Percentiles rank a stretch among this genome's conserved stretches.
Conservation (phyloP, 805 yeast species). For the Schizosaccharomyces octosporus region DNA sequence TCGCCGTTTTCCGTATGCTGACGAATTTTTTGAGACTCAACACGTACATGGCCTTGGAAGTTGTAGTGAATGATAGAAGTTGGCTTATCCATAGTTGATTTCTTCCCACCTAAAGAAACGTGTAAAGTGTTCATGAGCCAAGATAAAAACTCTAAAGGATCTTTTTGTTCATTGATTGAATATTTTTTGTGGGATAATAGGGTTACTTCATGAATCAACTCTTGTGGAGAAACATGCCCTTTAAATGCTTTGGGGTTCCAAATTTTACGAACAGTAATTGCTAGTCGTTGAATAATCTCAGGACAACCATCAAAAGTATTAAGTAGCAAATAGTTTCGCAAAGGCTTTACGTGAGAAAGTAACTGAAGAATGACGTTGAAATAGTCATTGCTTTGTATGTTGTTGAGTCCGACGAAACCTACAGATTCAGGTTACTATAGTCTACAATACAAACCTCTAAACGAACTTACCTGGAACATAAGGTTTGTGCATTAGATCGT, state of each 20-base stretch:
- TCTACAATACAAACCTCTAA: background rate
- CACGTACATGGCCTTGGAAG: constrained; percentile 30
- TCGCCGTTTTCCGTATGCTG: constrained; percentile 11
- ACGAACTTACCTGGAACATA: constrained; percentile 14
- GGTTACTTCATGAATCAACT: constrained; percentile 27
- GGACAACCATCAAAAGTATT: constrained; percentile 6
- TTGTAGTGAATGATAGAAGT: constrained; percentile 15
- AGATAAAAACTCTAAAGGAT: constrained; percentile 32
- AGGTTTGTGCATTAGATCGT: constrained; percentile 21
- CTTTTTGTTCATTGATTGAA: constrained; percentile 17
- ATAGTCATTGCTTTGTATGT: constrained; percentile 26
- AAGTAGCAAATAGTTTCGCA: constrained; percentile 25
- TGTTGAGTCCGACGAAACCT: constrained; percentile 44
- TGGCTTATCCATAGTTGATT: constrained; percentile 1
- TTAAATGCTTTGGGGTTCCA: constrained; percentile 41
- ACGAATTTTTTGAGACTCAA: constrained; percentile 13
- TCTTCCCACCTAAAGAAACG: constrained; percentile 13
- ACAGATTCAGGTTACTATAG: constrained; percentile 13
- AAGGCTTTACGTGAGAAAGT: constrained; percentile 26
- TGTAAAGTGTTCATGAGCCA: constrained; percentile 34
- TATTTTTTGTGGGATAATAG: constrained; percentile 21
- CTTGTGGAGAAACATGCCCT: constrained; percentile 43
- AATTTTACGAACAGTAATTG: constrained; percentile 27
- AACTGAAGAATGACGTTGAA: constrained; percentile 32
- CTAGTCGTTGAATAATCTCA: constrained; percentile 21